Evolutionary conservation across 1,284 basidiomycete genomes (phyloP), one percentile per base, ranked within the genome.

Genomic region (Exobasidium cylindrosporum): DNA sequence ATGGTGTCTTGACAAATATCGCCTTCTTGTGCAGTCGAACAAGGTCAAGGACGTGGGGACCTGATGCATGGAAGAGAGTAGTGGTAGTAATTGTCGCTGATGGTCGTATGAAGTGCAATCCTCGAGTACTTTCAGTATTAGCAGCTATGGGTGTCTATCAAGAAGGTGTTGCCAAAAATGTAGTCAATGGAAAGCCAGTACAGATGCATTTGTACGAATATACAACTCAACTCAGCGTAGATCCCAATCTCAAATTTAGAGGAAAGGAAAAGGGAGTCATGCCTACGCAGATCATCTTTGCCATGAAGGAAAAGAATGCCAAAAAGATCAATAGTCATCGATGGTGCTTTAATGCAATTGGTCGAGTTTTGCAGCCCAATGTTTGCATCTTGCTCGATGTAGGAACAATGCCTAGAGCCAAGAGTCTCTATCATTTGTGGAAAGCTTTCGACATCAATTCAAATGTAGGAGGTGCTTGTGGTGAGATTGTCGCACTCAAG

Each of bases 371-470:
- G 13, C 72, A 80, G 50, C 90, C 89, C 26, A 96, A 95, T 76
- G 91, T 97, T 44, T 96, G 92, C 77, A 87, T 97, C 7, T 84
- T 98, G 24, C 86, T 97, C 47, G 94, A 97, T 74, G 93, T 96
- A 23, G 95, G 94, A 1, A 97, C 94, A 0, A 88, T 89, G 84
- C 94, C 94, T 0, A 45, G 74, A 24, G 57, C 71, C 2, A 60
- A 64, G 13, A 67, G 66, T 40, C 94, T 97, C 74, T 97, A 97
- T 80, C 91, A 96, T 74, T 83, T 97, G 10, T 97, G 94, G 94
- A 96, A 97, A 81, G 89, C 91, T 3, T 97, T 97, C 67, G 93
- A 97, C 78, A 89, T 93, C 81, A 93, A 96, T 81, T 90, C 89
- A 29, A 94, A 95, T 68, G 91, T 96, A 32, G 94, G 92, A 0